Evolutionary conservation across 352 stramenopile genomes (phyloP).

Genomic region (Phytopythium litorale): DNA sequence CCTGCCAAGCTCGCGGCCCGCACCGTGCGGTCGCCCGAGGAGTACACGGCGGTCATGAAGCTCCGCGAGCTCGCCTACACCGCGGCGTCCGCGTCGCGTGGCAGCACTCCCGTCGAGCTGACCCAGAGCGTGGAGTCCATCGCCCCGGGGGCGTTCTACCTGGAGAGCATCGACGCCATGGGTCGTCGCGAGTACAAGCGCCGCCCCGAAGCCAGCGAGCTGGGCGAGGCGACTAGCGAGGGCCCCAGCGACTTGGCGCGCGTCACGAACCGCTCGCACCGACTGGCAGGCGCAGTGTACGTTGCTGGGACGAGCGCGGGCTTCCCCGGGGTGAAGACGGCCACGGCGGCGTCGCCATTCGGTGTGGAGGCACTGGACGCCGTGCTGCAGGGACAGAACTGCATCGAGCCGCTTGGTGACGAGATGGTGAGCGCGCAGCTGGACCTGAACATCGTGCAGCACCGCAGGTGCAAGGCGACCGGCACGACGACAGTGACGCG

Average conservation of each 20-base stretch:
- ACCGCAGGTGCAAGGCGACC: constrained; percentile 46
- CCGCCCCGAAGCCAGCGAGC: constrained; percentile 12
- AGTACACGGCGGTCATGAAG: constrained; percentile 92
- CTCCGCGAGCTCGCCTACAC: constrained; percentile 83
- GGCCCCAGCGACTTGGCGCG: constrained; percentile 39
- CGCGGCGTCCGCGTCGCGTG: neutral
- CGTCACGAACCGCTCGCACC: constrained; percentile 35
- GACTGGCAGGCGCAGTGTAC: constrained; percentile 61
- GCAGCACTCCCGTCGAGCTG: constrained; percentile 48
- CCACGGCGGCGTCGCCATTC: constrained; percentile 25
- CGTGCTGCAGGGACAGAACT: constrained; percentile 90
- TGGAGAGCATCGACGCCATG: constrained; percentile 89
- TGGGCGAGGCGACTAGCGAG: neutral
- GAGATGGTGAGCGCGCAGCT: constrained; percentile 82
- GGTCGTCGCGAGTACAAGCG: constrained; percentile 87
- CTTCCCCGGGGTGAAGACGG: constrained; percentile 69
- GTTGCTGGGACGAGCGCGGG: constrained; percentile 92
- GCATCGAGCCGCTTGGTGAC: constrained; percentile 79
- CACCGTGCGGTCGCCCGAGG: constrained; percentile 77
- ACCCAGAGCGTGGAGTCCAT: constrained; percentile 62
- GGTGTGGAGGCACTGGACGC: constrained; percentile 76
- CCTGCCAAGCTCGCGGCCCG: constrained; percentile 74
- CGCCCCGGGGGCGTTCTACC: constrained; percentile 87
- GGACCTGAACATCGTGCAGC: constrained; percentile 91
- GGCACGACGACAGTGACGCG: constrained; percentile 30